Evolutionary conservation across 306 rosid species (phyloP).

Genomic region (Cicer chorassanicum): DNA sequence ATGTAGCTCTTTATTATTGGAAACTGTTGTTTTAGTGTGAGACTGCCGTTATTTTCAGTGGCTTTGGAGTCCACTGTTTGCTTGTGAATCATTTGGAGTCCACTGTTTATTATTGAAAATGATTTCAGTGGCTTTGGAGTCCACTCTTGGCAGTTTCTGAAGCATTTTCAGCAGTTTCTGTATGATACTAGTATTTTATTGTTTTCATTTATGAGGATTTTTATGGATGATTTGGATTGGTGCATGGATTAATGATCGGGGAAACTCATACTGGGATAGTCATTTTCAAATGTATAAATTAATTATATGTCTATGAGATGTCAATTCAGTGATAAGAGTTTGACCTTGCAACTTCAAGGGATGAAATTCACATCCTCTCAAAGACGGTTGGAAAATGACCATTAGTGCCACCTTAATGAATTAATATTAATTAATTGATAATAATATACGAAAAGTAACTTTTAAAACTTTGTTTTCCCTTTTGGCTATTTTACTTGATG

Average conservation of each 20-base stretch:
- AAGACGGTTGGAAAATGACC: too few relatives aligned
- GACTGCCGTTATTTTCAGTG: background rate
- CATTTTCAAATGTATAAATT: conserved; percentile 22
- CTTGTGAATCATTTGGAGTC: background rate
- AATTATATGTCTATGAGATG: background rate
- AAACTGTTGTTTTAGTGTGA: background rate
- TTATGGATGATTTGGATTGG: conserved; percentile 5
- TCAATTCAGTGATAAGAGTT: too few relatives aligned
- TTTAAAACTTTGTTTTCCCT: conserved; percentile 21
- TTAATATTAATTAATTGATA: too few relatives aligned
- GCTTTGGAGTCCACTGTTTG: conserved; percentile 16
- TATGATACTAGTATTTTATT: conserved; percentile 5
- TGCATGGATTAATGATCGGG: background rate
- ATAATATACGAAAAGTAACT: background rate
- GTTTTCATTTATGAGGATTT: conserved; percentile 29
- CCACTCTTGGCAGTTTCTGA: conserved; percentile 4
- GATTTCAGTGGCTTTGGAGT: background rate
- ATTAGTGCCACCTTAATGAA: too few relatives aligned
- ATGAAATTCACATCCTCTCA: too few relatives aligned
- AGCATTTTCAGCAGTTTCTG: background rate
- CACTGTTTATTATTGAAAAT: too few relatives aligned
- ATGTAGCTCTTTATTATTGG: background rate
- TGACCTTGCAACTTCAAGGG: too few relatives aligned
- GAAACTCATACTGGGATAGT: background rate
- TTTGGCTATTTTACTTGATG: conserved; percentile 23